These are phyloP conservation scores for Hypoxylon rubiginosum DNA, from an alignment of 2,329 filamentous ascomycete genomes.

Conservation along the genomic window DNA sequence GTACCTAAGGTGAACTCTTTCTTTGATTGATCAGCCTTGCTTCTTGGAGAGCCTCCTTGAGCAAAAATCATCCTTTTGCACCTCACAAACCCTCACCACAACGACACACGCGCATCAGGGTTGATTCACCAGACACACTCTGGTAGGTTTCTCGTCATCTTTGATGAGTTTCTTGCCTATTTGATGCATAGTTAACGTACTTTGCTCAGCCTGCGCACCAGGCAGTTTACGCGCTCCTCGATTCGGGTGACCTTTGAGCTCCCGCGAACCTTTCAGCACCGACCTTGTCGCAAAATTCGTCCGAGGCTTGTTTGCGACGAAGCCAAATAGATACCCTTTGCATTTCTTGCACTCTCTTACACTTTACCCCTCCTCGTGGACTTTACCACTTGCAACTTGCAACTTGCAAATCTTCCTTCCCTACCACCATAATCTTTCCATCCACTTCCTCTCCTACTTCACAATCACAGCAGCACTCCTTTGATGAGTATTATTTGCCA, in stretches of 20 bases:
- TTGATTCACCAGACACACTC: conserved; percentile 26
- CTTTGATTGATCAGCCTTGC: conserved; percentile 38
- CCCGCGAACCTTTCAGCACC: neutral
- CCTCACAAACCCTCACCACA: conserved; percentile 6
- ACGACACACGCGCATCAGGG: conserved; percentile 20
- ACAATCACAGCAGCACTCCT: conserved; percentile 4
- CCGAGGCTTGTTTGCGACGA: neutral
- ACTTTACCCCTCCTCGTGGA: neutral
- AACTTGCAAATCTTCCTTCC: neutral
- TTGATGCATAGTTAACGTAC: conserved; percentile 9
- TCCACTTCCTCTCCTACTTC: neutral
- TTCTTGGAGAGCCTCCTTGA: conserved; percentile 18
- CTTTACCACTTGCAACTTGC: neutral
- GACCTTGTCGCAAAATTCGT: neutral
- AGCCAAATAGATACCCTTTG: neutral
- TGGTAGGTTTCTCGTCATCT: conserved; percentile 28
- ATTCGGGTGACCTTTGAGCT: neutral
- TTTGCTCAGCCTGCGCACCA: conserved; percentile 15
- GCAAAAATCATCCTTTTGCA: conserved; percentile 31
- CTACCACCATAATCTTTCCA: neutral
- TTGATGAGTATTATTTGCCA: conserved; percentile 15
- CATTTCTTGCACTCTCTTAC: neutral
- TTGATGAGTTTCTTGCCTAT: conserved; percentile 2
- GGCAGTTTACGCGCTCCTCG: conserved; percentile 15
- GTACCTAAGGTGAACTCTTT: conserved; percentile 8